Evolutionary conservation across 768 basidiomycete species (phyloP), one percentile per base, ranked within the genome.

Genomic region (Podaxis rugospora): DNA sequence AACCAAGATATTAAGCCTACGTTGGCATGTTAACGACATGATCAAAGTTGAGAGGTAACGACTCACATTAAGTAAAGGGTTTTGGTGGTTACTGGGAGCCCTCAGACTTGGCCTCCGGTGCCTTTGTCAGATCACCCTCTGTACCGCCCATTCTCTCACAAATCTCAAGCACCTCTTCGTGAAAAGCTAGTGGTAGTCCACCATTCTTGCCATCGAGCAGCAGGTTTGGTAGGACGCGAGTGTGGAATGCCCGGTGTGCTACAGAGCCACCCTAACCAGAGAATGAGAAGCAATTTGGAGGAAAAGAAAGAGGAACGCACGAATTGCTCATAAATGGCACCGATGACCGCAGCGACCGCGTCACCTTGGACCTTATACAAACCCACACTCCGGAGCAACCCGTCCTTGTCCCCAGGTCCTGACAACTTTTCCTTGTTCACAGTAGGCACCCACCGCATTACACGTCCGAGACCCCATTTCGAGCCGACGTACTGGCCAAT

Each of bases 291-390:
- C 9, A 62, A 49, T 57, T 51, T 58, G 1, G 35, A 35, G 37
- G 40, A 16, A 44, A 32, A 14, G 25, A 39, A 42, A 52, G 40
- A 46, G n/a, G n/a, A 65, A 55, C 90, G 61, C 67, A 93, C 92
- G 71, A 87, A 90, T 76, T 94, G 90, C 66, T 88, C 84, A 67
- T 85, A 91, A 11, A 92, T 80, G 5, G 86, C 89, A 23, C 92
- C 92, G 32, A 92, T 72, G 14, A 92, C 77, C 2, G 89, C 92
- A 65, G 88, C 85, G 4, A 92, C 89, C 0, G 86, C 80, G 60
- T 89, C 86, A 1, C 92, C 92, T 67, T 87, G 83, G 18, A 92
- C 85, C 66, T 92, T 93, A 66, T 87, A 87, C 57, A 92, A 69
- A 1, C 91, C 92, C 1, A 88, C 82, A 42, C 81, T 78, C 63